phyloP scores from a whole-genome alignment of 1,284 basidiomycete genomes.

The Stereum hirsutum region DNA sequence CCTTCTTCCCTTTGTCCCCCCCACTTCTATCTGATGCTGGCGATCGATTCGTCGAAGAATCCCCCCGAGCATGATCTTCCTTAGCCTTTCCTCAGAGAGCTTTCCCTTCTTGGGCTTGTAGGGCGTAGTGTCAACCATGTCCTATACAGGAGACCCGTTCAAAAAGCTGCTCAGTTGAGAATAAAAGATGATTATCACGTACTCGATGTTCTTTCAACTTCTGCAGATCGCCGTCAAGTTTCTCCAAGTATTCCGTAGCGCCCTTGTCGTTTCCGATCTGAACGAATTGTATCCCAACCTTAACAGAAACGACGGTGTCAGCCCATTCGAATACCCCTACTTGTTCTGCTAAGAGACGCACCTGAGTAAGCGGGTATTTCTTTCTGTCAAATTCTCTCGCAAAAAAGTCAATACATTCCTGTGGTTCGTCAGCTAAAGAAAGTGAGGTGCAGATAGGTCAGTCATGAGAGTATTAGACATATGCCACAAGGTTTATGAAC shows the following conservation, averaged over 20 bases:
- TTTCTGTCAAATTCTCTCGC: constrained; percentile 38
- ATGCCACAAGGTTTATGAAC: too few relatives aligned
- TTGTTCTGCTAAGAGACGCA: too few relatives aligned
- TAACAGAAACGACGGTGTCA: background rate
- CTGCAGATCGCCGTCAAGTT: background rate
- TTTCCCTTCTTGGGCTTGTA: too few relatives aligned
- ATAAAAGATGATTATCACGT: background rate
- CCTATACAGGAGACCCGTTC: too few relatives aligned
- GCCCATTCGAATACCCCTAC: too few relatives aligned
- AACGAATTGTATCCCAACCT: background rate
- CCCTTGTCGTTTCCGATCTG: background rate
- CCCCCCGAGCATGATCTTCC: too few relatives aligned
- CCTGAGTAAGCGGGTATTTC: constrained; percentile 45
- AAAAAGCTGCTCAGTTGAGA: too few relatives aligned
- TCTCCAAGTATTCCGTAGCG: background rate
- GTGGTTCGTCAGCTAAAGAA: constrained; percentile 37
- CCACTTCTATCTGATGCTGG: too few relatives aligned
- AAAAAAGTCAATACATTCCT: constrained; percentile 31
- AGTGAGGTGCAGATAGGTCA: constrained; percentile 2
- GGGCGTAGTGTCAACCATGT: too few relatives aligned
- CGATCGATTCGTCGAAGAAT: too few relatives aligned
- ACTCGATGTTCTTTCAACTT: background rate
- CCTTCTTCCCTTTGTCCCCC: too few relatives aligned
- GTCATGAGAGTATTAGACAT: background rate
- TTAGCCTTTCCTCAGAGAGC: too few relatives aligned